Evolutionary conservation across 805 yeast genomes (phyloP).

Genomic region (Myxozyma vanderwaltii): DNA sequence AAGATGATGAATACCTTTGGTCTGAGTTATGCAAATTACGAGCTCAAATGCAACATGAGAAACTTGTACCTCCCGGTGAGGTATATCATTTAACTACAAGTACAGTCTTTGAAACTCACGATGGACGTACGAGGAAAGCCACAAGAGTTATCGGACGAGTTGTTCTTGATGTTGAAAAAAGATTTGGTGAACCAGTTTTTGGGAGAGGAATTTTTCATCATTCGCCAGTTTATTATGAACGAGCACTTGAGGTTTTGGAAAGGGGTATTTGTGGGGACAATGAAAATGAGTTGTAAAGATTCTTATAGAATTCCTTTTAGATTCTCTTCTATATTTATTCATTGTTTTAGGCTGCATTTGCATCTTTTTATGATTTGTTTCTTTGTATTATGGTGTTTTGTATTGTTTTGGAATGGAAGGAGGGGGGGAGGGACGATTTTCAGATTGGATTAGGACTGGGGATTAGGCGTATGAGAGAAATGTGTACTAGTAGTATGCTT

Average conservation of each 20-base stretch:
- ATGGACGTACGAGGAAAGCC: constrained; percentile 37
- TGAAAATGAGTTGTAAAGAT: neutral
- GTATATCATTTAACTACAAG: constrained; percentile 41
- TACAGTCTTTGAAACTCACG: constrained; percentile 38
- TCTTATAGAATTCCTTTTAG: too few relatives aligned
- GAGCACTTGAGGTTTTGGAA: constrained; percentile 39
- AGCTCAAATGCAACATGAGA: constrained; percentile 40
- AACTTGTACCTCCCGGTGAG: constrained; percentile 44
- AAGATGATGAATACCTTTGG: constrained; percentile 39
- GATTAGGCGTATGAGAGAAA: too few relatives aligned
- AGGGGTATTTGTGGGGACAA: constrained; percentile 36
- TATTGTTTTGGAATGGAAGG: too few relatives aligned
- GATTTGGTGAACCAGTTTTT: constrained; percentile 42
- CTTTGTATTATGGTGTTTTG: too few relatives aligned
- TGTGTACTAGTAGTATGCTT: too few relatives aligned
- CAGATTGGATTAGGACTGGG: too few relatives aligned
- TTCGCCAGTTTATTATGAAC: constrained; percentile 42
- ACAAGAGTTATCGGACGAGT: constrained; percentile 39
- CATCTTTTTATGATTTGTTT: too few relatives aligned
- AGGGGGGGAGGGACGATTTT: too few relatives aligned
- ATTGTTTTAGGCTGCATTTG: too few relatives aligned
- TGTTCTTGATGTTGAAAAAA: constrained; percentile 40
- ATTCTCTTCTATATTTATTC: too few relatives aligned
- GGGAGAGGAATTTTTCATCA: constrained; percentile 43
- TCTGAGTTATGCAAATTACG: constrained; percentile 39